Evolutionary conservation across 352 stramenopile species (phyloP), one percentile per base, ranked within the genome.

Genomic region (Globisporangium middletonii): DNA sequence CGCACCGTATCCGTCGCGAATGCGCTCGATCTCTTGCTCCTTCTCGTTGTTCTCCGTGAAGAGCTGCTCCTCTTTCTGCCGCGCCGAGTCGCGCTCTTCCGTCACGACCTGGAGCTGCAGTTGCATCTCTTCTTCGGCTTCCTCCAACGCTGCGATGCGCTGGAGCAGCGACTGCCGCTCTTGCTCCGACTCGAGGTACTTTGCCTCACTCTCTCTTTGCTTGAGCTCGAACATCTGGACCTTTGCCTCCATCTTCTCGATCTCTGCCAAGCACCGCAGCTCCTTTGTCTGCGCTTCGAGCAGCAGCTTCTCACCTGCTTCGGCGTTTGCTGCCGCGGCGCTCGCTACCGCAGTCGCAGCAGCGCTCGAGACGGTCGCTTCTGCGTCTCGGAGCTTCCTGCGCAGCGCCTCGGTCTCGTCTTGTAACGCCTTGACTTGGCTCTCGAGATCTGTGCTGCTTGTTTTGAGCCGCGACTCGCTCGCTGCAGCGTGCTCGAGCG

Each of bases 41-140:
- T 94, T 94, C 45, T 94, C 84, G 43, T 88, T 89, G 45, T 83
- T 89, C 55, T 94, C 84, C 11, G 72, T 46, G 50, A 94, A 94
- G 1, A 91, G 64, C 55, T 90, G 77, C 56, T 94, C 84, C 68
- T 94, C 84, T 53, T 94, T 94, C 35, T 85, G 73, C 11, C 84
- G 71, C 46, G 84, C 82, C 12, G 84, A 84, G 52, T 94, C 84
- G 1, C 84, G 77, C 49, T 94, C 84, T 56, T 94, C 84, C 0
- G 83, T 94, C 7, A 94, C 75, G 23, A 94, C 80, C 59, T 94
- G 84, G 9, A 92, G 27, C 55, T 94, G 84, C 8, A 92, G 56
- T 42, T 89, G 79, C 41, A 92, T 59, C 51, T 94, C 84, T 62
- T 94, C 84, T 50, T 94, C 82, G 0, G 65, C 69, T 30, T 94